Evolutionary conservation across 2,329 filamentous ascomycete species (phyloP).

Genomic region (Aspergillus tubingensis): DNA sequence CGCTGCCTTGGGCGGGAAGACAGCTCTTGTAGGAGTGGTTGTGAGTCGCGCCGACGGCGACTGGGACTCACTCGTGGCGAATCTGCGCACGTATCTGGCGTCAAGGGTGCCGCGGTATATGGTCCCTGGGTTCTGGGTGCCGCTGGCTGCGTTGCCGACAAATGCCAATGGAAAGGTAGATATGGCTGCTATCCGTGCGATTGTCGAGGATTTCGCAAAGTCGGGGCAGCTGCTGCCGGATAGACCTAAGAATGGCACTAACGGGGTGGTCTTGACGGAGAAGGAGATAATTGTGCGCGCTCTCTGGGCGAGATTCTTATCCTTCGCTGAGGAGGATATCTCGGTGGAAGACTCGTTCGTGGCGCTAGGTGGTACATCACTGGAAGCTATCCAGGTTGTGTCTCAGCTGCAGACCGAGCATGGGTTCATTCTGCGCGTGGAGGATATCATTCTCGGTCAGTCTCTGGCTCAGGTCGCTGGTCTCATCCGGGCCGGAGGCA

Average conservation of each 20-base stretch:
- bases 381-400: constrained; percentile 10
- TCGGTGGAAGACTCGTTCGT: neutral
- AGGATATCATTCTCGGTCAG: neutral
- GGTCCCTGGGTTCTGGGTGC: neutral
- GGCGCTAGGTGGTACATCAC: constrained; percentile 10
- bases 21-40: constrained; percentile 12
- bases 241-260: neutral
- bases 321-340: neutral
- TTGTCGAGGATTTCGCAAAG: neutral
- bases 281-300: neutral
- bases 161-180: neutral
- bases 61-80: neutral
- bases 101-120: constrained; percentile 5
- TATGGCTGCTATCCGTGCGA: neutral
- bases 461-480: neutral
- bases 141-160: neutral
- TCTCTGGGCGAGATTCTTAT: constrained; percentile 8
- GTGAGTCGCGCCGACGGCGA: neutral
- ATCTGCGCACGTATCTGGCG: neutral
- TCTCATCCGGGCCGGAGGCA: neutral
- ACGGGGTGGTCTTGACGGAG: neutral
- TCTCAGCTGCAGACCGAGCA: constrained; percentile 4
- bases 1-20: constrained; percentile 2
- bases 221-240: neutral
- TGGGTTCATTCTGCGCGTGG: neutral